phyloP scores from a whole-genome alignment of 768 basidiomycete genomes.

The Trametes cinnabarina region DNA sequence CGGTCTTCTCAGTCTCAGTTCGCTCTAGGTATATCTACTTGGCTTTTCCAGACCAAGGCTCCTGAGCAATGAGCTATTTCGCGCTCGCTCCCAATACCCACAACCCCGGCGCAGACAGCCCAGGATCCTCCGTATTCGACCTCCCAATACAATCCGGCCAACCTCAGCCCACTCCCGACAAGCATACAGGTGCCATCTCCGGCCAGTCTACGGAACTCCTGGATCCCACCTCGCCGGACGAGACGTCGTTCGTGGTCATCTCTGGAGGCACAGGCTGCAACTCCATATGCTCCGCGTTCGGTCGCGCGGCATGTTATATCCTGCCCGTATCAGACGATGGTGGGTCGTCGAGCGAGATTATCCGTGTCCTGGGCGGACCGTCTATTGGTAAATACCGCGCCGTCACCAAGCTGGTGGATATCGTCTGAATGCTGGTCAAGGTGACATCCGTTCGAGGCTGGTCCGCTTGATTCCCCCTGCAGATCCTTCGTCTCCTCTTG shows the following conservation, averaged over 20 bases:
- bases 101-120: constrained; percentile 43
- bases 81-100: constrained; percentile 16
- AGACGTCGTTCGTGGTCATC: constrained; percentile 65
- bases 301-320: constrained; percentile 66
- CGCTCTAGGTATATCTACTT: background rate
- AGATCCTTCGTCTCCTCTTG: constrained; percentile 56
- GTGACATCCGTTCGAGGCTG: constrained; percentile 86
- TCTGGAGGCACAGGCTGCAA: constrained; percentile 97
- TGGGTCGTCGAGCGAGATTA: constrained; percentile 92
- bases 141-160: constrained; percentile 48
- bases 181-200: background rate
- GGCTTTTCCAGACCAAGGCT: background rate
- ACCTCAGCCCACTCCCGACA: constrained; percentile 3
- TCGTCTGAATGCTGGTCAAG: constrained; percentile 34
- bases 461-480: constrained; percentile 80
- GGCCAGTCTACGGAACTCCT: background rate
- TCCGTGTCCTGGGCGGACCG: constrained; percentile 84
- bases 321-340: constrained; percentile 96
- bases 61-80: constrained; percentile 15
- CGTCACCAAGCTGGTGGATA: background rate
- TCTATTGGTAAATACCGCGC: constrained; percentile 59
- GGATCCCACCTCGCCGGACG: background rate
- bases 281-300: constrained; percentile 83
- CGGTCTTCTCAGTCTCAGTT: too few species aligned
- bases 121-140: constrained; percentile 74